Conservation (phyloP, 768 basidiomycete species). For the Termitomyces sp. region DNA sequence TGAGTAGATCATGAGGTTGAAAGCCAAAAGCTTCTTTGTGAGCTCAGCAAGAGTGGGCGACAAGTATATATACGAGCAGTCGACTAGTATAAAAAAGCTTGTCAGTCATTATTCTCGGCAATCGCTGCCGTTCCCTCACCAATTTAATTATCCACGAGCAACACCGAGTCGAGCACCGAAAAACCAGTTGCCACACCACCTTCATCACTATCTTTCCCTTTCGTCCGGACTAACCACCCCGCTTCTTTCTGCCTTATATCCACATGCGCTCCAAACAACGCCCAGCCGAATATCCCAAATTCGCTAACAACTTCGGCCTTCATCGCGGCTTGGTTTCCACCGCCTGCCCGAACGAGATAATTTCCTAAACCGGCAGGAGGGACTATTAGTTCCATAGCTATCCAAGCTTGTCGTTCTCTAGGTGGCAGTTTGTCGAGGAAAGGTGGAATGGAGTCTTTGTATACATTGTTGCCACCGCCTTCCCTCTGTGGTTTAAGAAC, state of each 20-base stretch:
- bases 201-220: slow-evolving; percentile 88
- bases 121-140: neutral
- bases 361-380: slow-evolving; percentile 68
- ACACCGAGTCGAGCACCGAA: slow-evolving; percentile 68
- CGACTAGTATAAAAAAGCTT: neutral
- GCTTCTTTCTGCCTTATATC: slow-evolving; percentile 58
- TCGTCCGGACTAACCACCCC: slow-evolving; percentile 87
- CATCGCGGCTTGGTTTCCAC: slow-evolving; percentile 38
- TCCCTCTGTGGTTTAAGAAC: slow-evolving; percentile 98
- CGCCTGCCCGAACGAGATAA: slow-evolving; percentile 76
- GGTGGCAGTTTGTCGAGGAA: slow-evolving; percentile 65
- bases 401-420: slow-evolving; percentile 80
- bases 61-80: neutral
- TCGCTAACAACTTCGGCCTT: slow-evolving; percentile 80
- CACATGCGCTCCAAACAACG: slow-evolving; percentile 59
- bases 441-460: slow-evolving; percentile 74
- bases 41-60: neutral
- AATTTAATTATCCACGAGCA: slow-evolving; percentile 46
- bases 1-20: neutral
- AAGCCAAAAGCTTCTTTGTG: neutral
- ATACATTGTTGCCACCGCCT: slow-evolving; percentile 96
- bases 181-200: slow-evolving; percentile 87
- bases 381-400: slow-evolving; percentile 90
- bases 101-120: neutral
- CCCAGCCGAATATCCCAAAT: slow-evolving; percentile 90